phyloP scores from a whole-genome alignment of 106 monocot species.

The Dactylorhiza incarnata region DNA sequence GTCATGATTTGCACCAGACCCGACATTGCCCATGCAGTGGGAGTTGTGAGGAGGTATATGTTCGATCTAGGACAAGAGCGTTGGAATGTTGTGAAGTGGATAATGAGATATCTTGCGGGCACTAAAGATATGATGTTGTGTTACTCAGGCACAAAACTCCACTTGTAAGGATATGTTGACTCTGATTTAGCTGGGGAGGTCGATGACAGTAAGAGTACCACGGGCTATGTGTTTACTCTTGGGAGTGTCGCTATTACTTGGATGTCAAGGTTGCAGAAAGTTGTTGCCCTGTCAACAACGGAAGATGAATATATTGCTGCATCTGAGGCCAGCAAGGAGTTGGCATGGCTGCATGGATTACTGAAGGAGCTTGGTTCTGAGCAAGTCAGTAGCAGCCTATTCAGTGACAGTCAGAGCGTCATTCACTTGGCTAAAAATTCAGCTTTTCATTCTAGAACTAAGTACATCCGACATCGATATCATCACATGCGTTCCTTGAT shows the following conservation, averaged over 20 bases:
- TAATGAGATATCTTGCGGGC: too few species aligned
- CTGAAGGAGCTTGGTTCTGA: neutral
- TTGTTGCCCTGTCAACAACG: neutral
- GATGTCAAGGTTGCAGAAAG: constrained; percentile 4
- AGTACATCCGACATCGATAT: neutral
- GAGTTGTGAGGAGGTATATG: too few species aligned
- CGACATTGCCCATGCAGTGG: too few species aligned
- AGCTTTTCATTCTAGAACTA: too few species aligned
- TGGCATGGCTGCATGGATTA: neutral
- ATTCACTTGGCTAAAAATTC: constrained; percentile 5
- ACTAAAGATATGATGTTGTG: too few species aligned
- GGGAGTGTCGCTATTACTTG: neutral
- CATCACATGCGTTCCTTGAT: neutral
- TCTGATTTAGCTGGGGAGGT: too few species aligned
- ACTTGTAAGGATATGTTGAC: too few species aligned
- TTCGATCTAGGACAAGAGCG: too few species aligned
- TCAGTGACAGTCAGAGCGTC: neutral
- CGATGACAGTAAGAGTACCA: constrained; percentile 2
- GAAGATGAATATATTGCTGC: neutral
- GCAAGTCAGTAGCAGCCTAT: neutral
- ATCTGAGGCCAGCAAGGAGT: neutral
- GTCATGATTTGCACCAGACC: too few species aligned
- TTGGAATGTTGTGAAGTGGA: too few species aligned
- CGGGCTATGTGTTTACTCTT: neutral
- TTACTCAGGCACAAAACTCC: too few species aligned